These are phyloP conservation scores for Scheffersomyces lignosus DNA, from an alignment of 805 yeast species.

Conservation along the genomic window DNA sequence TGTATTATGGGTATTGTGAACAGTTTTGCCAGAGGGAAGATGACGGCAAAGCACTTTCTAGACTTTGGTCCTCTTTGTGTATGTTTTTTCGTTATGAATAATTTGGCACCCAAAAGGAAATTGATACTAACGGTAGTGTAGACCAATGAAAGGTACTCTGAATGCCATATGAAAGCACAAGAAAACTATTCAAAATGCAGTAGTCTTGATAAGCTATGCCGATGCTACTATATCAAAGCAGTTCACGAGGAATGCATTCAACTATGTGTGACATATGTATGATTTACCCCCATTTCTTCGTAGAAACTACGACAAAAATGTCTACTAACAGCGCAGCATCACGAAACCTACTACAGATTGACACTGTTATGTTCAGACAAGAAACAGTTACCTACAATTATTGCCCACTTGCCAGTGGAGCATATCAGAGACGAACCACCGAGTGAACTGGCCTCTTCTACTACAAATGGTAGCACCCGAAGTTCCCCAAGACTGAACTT, in stretches of 20 bases:
- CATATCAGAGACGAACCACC: no score
- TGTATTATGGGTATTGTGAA: no score
- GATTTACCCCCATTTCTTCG: slow-evolving; percentile 2
- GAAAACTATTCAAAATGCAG: slow-evolving; percentile 3
- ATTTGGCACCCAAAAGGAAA: neutral
- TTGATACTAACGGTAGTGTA: neutral
- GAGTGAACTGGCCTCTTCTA: no score
- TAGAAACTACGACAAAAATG: no score
- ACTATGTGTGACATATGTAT: slow-evolving; percentile 7
- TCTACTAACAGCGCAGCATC: no score
- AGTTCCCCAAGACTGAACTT: no score
- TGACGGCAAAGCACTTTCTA: neutral
- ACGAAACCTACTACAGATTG: slow-evolving; percentile 4
- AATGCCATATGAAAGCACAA: slow-evolving; percentile 6
- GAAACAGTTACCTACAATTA: neutral
- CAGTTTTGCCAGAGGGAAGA: no score
- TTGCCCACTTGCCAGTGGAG: no score
- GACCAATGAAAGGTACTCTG: slow-evolving; percentile 2
- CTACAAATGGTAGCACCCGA: no score
- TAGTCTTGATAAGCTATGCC: slow-evolving; percentile 1
- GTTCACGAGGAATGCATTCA: slow-evolving; percentile 2
- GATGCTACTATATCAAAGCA: slow-evolving; percentile 7
- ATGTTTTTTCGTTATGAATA: slow-evolving; percentile 2
- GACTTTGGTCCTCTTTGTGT: slow-evolving; percentile 9
- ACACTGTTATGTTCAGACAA: neutral